Base-by-base conservation (phyloP, 306 rosid genomes). In the Neltuma alba region DNA sequence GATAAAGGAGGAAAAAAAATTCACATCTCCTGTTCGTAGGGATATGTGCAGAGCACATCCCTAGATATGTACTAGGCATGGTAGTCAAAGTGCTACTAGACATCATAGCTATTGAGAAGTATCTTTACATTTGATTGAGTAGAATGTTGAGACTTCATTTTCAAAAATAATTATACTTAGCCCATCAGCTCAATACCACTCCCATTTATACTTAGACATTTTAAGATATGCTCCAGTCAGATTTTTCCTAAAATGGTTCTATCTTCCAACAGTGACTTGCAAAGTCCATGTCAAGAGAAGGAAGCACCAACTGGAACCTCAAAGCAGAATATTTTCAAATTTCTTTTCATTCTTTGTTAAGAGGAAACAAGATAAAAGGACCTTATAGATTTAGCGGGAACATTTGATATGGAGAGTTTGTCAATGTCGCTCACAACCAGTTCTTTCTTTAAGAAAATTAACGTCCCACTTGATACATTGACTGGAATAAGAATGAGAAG, bases 381-480 rank as follows among this genome's bases (percentile, higher is more conserved):
- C 99, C 99, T 91, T 82, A 85, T 58, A 60, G 99, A 95, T 82
- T 83, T 40, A 14, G 98, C 85, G 6, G 86, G 90, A 76, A 95
- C 99, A 85, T 95, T 95, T 20, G 98, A 93, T 85, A 95, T 93
- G 27, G 99, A 95, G 68, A 95, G 98, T 86, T 89, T 95, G 83
- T 95, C 99, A 9, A 95, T 95, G 54, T 95, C 88, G 76, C 97
- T 93, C 80, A 87, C 82, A 36, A 95, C 99, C 91, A 95, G 79
- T 68, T 95, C 99, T 81, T 68, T 93, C 88, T 69, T 86, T 12
- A 93, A 84, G 93, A 93, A 95, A 83, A 82, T 82, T 27, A 95
- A 70, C 67, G 97, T 84, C 74, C 97, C 99, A 82, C 93, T 91
- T 36, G 96, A 95, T 15, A 90, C 93, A 87, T 95, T 95, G 76